Percentiles rank a stretch among this genome's conserved stretches.
phyloP scores from a whole-genome alignment of 352 stramenopile species.

The Elongisporangium anandrum region DNA sequence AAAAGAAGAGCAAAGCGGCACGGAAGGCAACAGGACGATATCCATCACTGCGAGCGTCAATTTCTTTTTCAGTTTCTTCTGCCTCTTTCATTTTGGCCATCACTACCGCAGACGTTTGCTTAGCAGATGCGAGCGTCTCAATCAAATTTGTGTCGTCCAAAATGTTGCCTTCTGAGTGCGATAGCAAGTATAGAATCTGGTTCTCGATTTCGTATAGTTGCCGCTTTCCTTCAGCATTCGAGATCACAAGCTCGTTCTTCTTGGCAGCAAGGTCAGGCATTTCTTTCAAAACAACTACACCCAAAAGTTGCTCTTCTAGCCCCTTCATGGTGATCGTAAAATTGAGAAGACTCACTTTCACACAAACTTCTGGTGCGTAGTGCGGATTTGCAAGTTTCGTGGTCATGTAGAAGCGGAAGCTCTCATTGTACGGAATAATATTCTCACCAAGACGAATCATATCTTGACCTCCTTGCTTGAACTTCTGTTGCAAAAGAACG shows the following conservation, averaged over 20 bases:
- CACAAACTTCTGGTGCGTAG: constrained; percentile 90
- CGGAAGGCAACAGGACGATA: constrained; percentile 89
- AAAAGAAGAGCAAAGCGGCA: constrained; percentile 91
- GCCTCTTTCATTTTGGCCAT: constrained; percentile 92
- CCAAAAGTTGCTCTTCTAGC: constrained; percentile 89
- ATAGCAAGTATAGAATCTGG: constrained; percentile 92
- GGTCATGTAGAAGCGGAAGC: constrained; percentile 92
- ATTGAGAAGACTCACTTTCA: constrained; percentile 92
- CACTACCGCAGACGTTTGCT: constrained; percentile 91
- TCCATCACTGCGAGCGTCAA: constrained; percentile 86
- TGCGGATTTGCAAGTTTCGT: constrained; percentile 92
- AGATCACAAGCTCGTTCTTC: constrained; percentile 91
- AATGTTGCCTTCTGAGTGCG: constrained; percentile 92
- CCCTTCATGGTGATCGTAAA: constrained; percentile 91
- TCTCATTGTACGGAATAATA: constrained; percentile 88
- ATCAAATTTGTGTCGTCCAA: constrained; percentile 92
- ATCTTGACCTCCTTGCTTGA: constrained; percentile 89
- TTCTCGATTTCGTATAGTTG: constrained; percentile 93
- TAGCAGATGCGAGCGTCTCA: constrained; percentile 88
- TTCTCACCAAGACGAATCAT: constrained; percentile 93
- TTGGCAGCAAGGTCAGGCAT: constrained; percentile 93
- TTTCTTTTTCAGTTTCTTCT: constrained; percentile 89
- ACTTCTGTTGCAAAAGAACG: constrained; percentile 89
- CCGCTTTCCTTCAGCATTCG: constrained; percentile 89
- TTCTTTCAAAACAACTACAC: constrained; percentile 91